Percentiles rank a stretch among this genome's conserved stretches.
Conservation (phyloP, 768 basidiomycete genomes). For the Suillus paluster region DNA sequence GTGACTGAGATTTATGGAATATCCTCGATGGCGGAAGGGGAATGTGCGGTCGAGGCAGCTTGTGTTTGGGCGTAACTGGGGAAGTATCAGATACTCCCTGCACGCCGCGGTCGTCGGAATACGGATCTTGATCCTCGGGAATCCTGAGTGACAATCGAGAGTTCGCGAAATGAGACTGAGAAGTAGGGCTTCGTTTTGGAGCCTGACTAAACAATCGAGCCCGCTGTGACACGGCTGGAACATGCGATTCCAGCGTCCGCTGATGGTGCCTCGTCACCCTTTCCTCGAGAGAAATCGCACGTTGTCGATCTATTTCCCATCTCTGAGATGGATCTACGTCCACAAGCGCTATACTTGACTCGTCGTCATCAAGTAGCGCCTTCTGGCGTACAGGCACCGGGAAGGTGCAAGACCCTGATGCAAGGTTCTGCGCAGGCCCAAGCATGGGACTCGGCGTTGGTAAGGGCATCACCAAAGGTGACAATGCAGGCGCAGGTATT, state of each 20-base stretch:
- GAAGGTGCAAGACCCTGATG: slow-evolving; percentile 14
- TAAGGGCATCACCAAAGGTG: too few species aligned
- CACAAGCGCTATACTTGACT: slow-evolving; percentile 56
- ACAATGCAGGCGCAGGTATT: too few species aligned
- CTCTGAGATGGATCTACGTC: too few species aligned
- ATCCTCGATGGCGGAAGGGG: slow-evolving; percentile 35
- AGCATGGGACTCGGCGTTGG: too few species aligned
- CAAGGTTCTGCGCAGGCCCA: too few species aligned
- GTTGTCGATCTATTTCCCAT: slow-evolving; percentile 50
- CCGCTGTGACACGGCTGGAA: slow-evolving; percentile 30
- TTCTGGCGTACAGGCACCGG: slow-evolving; percentile 13
- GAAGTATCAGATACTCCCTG: slow-evolving; percentile 34
- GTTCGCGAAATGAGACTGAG: slow-evolving; percentile 37
- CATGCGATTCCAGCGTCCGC: slow-evolving; percentile 34
- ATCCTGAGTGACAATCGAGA: slow-evolving; percentile 38
- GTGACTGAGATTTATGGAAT: too few species aligned
- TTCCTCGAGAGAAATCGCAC: slow-evolving; percentile 47
- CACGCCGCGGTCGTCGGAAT: too few species aligned
- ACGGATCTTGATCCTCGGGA: too few species aligned
- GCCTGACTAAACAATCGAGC: slow-evolving; percentile 34
- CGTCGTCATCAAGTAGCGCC: slow-evolving; percentile 48
- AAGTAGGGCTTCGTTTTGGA: slow-evolving; percentile 26
- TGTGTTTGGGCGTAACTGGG: slow-evolving; percentile 37
- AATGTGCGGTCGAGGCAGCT: slow-evolving; percentile 30
- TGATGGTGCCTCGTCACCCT: slow-evolving; percentile 40